Percentiles rank a stretch among this genome's conserved stretches.
phyloP scores from a whole-genome alignment of 257 asterid species.

The Apocynum venetum region DNA sequence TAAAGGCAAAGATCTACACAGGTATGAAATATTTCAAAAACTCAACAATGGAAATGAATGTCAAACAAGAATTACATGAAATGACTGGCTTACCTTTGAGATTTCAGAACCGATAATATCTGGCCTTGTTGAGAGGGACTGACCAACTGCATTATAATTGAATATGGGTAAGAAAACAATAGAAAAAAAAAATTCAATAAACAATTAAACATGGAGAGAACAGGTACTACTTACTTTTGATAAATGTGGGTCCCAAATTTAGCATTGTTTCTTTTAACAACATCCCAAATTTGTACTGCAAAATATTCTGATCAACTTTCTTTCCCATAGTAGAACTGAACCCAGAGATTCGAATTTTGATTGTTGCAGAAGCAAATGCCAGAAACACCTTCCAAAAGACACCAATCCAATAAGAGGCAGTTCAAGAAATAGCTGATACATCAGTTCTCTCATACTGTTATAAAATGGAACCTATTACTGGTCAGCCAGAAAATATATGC shows the following conservation, averaged over 20 bases:
- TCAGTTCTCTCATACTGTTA: constrained; percentile 13
- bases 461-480: not conserved
- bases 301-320: constrained; percentile 39
- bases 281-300: constrained; percentile 63
- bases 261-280: constrained; percentile 83
- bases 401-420: constrained; percentile 27
- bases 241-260: constrained; percentile 90
- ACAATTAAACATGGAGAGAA: constrained; percentile 6
- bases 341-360: constrained; percentile 62
- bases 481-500: not conserved
- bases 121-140: constrained; percentile 95
- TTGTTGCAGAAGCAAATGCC: constrained; percentile 73
- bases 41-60: not conserved
- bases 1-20: not conserved
- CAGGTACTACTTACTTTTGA: constrained; percentile 55
- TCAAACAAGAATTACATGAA: constrained; percentile 9
- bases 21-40: constrained; percentile 1
- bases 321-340: constrained; percentile 40
- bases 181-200: constrained; percentile 10
- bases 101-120: constrained; percentile 80
- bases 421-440: constrained; percentile 16
- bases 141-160: constrained; percentile 71
- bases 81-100: constrained; percentile 54
- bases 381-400: constrained; percentile 66
- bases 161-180: not conserved